Percentiles rank a stretch among this genome's conserved stretches.
Evolutionary conservation across 2,329 filamentous ascomycete genomes (phyloP).

Genomic region (Macrophomina phaseolina): DNA sequence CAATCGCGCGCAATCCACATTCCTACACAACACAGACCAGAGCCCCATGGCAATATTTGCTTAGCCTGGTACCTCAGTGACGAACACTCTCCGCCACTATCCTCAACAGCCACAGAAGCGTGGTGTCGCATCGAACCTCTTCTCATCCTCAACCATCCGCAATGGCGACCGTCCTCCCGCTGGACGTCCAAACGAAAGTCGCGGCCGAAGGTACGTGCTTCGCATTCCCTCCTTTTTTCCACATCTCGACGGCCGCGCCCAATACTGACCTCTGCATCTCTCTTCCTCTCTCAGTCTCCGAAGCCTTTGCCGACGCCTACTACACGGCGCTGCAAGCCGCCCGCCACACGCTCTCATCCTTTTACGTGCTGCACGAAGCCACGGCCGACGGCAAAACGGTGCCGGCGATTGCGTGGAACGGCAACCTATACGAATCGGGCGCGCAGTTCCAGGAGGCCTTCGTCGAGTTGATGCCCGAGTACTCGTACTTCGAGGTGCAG

Average conservation of each 20-base stretch:
- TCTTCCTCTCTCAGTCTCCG: conserved; percentile 61
- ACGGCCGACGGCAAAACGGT: conserved; percentile 59
- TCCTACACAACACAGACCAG: neutral
- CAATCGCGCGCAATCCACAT: neutral
- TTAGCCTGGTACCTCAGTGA: neutral
- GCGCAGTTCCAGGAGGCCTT: conserved; percentile 72
- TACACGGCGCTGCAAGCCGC: conserved; percentile 73
- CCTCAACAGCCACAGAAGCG: neutral
- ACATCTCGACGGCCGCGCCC: too few species aligned
- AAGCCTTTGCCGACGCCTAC: conserved; percentile 74
- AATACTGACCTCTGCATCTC: neutral
- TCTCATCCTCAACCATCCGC: neutral
- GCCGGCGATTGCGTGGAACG: conserved; percentile 80
- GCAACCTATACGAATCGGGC: conserved; percentile 67
- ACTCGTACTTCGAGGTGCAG: conserved; percentile 73
- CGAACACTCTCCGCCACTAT: neutral
- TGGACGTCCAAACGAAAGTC: conserved; percentile 20
- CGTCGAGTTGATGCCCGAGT: conserved; percentile 65
- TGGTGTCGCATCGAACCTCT: neutral
- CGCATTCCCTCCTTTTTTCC: too few species aligned
- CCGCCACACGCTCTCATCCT: conserved; percentile 64
- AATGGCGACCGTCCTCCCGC: conserved; percentile 8
- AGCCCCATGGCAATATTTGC: neutral
- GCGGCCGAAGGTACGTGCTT: neutral
- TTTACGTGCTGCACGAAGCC: conserved; percentile 69